A percentile compares a stretch with the other conserved stretches of the same genome.
phyloP scores from a whole-genome alignment of 139 green algal genomes.

The Pleodorina starrii region DNA sequence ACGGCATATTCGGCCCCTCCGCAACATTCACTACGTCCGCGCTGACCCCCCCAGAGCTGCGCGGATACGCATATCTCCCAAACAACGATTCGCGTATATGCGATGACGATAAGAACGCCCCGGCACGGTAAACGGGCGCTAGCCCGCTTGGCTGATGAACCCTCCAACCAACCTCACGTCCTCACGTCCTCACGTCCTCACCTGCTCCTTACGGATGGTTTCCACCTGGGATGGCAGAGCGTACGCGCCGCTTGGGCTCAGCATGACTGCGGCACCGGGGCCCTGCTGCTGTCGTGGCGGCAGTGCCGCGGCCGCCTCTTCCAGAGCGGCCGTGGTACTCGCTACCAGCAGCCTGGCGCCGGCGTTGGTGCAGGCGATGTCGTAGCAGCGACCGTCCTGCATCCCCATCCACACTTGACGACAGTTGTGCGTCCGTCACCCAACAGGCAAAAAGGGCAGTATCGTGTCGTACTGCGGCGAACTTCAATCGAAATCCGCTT shows the following conservation, averaged over 20 bases:
- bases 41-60: too few species aligned
- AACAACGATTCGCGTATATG: too few species aligned
- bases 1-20: too few species aligned
- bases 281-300: not conserved
- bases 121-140: too few species aligned
- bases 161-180: too few species aligned
- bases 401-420: not conserved
- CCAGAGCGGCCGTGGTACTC: not conserved
- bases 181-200: not conserved
- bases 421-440: not conserved
- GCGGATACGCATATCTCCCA: too few species aligned
- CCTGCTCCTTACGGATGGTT: not conserved
- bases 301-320: not conserved
- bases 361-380: slow-evolving; percentile 4
- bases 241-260: not conserved
- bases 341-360: not conserved
- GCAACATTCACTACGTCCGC: too few species aligned
- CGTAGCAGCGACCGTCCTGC: not conserved
- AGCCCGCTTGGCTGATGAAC: too few species aligned
- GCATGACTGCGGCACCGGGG: not conserved
- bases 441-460: too few species aligned
- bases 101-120: too few species aligned
- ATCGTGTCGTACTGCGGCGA: too few species aligned
- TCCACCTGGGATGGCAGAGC: not conserved
- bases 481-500: too few species aligned